Evolutionary conservation across 2,329 filamentous ascomycete genomes (phyloP), one percentile per base, ranked within the genome.

Genomic region (Fusarium drepaniforme): DNA sequence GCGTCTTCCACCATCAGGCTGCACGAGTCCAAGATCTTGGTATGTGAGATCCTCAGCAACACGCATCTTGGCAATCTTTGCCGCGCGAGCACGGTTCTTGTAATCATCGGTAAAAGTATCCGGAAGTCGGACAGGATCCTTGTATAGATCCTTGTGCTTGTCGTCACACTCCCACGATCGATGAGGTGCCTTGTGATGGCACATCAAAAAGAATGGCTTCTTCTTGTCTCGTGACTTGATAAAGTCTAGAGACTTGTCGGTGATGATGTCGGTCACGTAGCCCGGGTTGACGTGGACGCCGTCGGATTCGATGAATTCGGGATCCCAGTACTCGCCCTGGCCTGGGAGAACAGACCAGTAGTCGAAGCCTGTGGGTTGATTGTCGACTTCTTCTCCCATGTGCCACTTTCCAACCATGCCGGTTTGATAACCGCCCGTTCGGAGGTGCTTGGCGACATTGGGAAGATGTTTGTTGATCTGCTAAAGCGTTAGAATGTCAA

Each of bases 401-500:
- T 89, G 87, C 87, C 87, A 89, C 76, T 89, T 89, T 0, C 87
- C 87, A 1, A 88, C 79, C 86, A 89, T 89, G 13, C 84, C 87
- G 0, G 87, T 89, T 53, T 84, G 83, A 67, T 89, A 89, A 1
- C 86, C 85, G 30, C 84, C 85, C 0, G 82, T 80, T 5, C 84
- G 83, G 0, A 89, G 80, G 30, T 85, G 82, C 73, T 89, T 89
- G 4, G 87, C 86, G 8, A 89, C 86, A 44, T 88, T 89, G 13
- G 87, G 87, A 6, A 87, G 66, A 21, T 83, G 81, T 51, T 85
- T 88, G 78, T 89, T 87, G 79, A 89, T 87, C 70, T 75, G 23
- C 9, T 11, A 3, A 7, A 37, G 3, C 3, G 25, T 40, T n/a
- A 62, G 56, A n/a, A 40, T 15, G 8, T 6, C 30, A 30, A 58